Evolutionary conservation across 768 basidiomycete species (phyloP).

Genomic region (Suillus clintonianus): DNA sequence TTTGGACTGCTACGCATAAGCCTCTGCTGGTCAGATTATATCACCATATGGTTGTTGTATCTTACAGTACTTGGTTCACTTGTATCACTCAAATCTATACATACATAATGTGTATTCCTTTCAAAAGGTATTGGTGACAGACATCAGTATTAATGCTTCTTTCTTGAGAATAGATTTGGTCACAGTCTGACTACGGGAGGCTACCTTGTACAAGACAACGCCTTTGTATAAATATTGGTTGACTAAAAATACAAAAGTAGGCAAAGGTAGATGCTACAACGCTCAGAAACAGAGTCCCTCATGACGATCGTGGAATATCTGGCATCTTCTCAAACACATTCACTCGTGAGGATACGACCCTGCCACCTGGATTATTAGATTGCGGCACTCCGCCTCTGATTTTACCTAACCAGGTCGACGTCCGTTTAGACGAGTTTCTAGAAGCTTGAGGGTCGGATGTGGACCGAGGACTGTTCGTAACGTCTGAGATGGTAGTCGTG

Average conservation of each 20-base stretch:
- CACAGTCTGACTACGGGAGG: no score
- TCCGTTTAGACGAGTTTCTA: slow-evolving; percentile 53
- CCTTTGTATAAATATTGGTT: background rate
- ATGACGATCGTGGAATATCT: background rate
- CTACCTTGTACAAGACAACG: background rate
- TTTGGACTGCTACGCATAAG: slow-evolving; percentile 42
- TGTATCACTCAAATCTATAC: background rate
- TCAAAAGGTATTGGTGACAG: background rate
- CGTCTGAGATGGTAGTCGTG: slow-evolving; percentile 51
- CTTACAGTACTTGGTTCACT: background rate
- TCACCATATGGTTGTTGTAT: background rate
- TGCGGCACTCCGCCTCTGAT: slow-evolving; percentile 47
- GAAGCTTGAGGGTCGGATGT: slow-evolving; percentile 21
- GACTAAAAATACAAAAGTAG: slow-evolving; percentile 18
- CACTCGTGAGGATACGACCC: background rate
- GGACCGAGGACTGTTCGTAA: slow-evolving; percentile 65
- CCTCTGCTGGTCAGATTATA: background rate
- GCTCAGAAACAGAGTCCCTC: slow-evolving; percentile 6
- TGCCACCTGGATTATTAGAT: slow-evolving; percentile 10
- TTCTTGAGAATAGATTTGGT: no score
- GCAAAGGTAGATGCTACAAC: slow-evolving; percentile 12
- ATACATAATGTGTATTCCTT: background rate
- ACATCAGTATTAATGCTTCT: background rate
- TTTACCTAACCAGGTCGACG: slow-evolving; percentile 77
- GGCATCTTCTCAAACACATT: slow-evolving; percentile 19